phyloP scores from a whole-genome alignment of 2,329 filamentous ascomycete species.

The Coniella lustricola region DNA sequence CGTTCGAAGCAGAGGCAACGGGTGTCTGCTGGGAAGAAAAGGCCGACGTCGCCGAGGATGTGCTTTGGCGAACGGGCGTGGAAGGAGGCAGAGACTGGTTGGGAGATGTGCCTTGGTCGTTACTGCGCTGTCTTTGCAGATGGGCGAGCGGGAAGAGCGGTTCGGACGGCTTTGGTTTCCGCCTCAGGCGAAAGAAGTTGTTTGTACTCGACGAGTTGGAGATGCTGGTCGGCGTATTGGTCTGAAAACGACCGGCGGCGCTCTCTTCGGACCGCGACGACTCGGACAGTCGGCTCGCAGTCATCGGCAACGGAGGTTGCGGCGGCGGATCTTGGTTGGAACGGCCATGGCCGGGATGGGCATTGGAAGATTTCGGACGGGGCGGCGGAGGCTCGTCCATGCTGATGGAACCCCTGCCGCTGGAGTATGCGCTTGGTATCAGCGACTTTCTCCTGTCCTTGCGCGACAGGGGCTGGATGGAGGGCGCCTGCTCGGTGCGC shows the following conservation, averaged over 20 bases:
- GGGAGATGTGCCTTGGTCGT: slow-evolving; percentile 28
- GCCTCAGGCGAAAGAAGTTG: slow-evolving; percentile 75
- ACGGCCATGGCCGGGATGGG: slow-evolving; percentile 46
- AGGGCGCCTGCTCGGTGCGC: slow-evolving; percentile 26
- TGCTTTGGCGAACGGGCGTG: slow-evolving; percentile 21
- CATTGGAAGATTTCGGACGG: slow-evolving; percentile 34
- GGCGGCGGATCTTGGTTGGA: not conserved
- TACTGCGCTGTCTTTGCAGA: slow-evolving; percentile 66
- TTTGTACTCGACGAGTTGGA: slow-evolving; percentile 54
- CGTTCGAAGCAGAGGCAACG: slow-evolving; percentile 21
- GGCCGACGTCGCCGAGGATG: slow-evolving; percentile 11
- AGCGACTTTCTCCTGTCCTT: slow-evolving; percentile 37
- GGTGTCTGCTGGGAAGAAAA: slow-evolving; percentile 7
- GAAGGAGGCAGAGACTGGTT: slow-evolving; percentile 40
- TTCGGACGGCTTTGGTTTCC: slow-evolving; percentile 66
- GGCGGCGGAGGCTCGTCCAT: slow-evolving; percentile 59
- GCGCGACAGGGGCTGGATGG: slow-evolving; percentile 24
- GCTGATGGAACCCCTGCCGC: slow-evolving; percentile 40
- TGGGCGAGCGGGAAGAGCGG: slow-evolving; percentile 80
- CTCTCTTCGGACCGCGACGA: slow-evolving; percentile 87
- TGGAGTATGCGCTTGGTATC: slow-evolving; percentile 30
- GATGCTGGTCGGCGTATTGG: slow-evolving; percentile 49
- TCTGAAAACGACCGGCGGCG: slow-evolving; percentile 57
- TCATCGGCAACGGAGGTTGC: slow-evolving; percentile 51
- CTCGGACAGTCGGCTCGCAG: slow-evolving; percentile 65